Base-by-base conservation (phyloP, 306 rosid species). In the Pyrus betulifolia region DNA sequence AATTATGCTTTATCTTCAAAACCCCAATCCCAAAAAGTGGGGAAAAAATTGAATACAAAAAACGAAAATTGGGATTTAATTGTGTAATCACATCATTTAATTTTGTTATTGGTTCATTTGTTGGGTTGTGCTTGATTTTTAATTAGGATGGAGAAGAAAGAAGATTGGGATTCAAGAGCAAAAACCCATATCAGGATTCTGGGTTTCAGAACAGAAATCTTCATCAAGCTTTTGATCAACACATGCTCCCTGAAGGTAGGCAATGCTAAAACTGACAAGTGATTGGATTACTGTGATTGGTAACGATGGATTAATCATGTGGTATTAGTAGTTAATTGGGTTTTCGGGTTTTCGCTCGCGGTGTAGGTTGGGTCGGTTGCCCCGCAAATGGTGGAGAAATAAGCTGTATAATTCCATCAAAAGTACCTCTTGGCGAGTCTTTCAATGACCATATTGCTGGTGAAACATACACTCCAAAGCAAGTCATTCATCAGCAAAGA, bases 381-480 rank as follows among this genome's bases (percentile, higher is more conserved):
- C 97, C 99, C 76, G 76, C 97, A 31, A 76, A 40, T 85, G 99
- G 98, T 64, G 87, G 86, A 63, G 98, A 95, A 72, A 84, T 92
- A 67, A 84, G 72, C 85, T 79, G 77, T 82, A 88, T 95, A 90
- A 85, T 95, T 81, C 99, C 99, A 81, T 95, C 99, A 30, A 95
- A 92, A 89, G 98, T 89, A 82, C 99, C 99, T 40, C 93, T 95
- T 54, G 91, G 95, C 65, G 99, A 95, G 83, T 77, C 93, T 28
- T 95, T 84, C 86, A 87, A 84, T 81, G 98, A 91, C 76, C 80
- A 64, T 73, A 76, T 95, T 83, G 54, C 63, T 76, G 99, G 99
- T 82, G 90, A 87, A 91, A 87, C 98, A 87, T 95, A 95, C 89
- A 91, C 98, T 80, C 93, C 93, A 76, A 95, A 95, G 81, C 99